phyloP scores from a whole-genome alignment of 2,329 filamentous ascomycete genomes.

The Pestalotiopsis sp. region DNA sequence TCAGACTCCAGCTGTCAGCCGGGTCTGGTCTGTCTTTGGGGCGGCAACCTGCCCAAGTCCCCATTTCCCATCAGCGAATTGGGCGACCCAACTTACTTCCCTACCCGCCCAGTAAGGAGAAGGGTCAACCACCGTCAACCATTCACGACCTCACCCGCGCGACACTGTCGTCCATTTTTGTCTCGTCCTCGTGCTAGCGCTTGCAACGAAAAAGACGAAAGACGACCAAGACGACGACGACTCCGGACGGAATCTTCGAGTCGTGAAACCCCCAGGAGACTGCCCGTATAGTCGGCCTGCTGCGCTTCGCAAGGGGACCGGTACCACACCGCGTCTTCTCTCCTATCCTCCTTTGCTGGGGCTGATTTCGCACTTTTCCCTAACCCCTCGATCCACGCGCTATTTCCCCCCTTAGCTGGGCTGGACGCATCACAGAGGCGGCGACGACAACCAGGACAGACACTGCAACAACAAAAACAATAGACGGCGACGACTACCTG shows the following conservation, averaged over 20 bases:
- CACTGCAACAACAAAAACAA: not conserved
- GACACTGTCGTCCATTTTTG: conserved; percentile 23
- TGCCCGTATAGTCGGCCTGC: not conserved
- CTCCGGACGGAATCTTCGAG: not conserved
- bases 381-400: conserved; percentile 13
- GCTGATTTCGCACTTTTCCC: conserved; percentile 7
- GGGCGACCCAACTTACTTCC: conserved; percentile 33
- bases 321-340: not conserved
- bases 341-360: not conserved
- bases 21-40: conserved; percentile 6
- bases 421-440: conserved; percentile 4
- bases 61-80: conserved; percentile 37
- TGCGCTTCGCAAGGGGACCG: not conserved
- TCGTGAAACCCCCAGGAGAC: not conserved
- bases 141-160: conserved; percentile 38
- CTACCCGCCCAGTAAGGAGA: conserved; percentile 35
- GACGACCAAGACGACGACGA: not conserved
- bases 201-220: conserved; percentile 10
- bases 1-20: conserved; percentile 13
- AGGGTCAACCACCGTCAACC: conserved; percentile 29
- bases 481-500: not conserved
- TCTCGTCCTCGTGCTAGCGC: conserved; percentile 24
- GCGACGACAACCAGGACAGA: not conserved
- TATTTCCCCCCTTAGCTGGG: conserved; percentile 14
- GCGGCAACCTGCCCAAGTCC: conserved; percentile 17